Evolutionary conservation across 2,329 filamentous ascomycete genomes (phyloP).

Genomic region (Chrysoporthe puriensis): DNA sequence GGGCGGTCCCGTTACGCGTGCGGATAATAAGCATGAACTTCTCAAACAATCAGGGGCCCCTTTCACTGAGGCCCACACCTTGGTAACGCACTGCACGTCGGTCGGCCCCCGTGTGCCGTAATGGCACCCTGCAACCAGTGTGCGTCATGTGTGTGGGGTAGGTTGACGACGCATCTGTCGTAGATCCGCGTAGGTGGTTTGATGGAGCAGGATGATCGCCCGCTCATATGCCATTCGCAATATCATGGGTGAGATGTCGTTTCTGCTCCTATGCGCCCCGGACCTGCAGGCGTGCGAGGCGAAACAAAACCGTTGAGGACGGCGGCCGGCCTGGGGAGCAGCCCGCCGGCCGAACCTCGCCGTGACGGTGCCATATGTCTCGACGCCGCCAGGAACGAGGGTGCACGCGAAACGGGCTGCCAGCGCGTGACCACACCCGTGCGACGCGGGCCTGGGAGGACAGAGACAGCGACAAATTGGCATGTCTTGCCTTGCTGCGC

Average conservation of each 20-base stretch:
- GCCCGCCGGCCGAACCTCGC: background rate
- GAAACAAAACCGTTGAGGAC: slow-evolving; percentile 5
- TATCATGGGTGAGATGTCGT: slow-evolving; percentile 8
- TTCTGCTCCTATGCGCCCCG: background rate
- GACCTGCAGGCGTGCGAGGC: background rate
- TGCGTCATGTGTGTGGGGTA: slow-evolving; percentile 28
- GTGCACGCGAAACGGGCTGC: background rate
- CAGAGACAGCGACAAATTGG: background rate
- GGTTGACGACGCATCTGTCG: slow-evolving; percentile 26
- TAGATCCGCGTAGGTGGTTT: background rate
- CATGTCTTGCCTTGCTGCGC: background rate
- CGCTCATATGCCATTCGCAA: background rate
- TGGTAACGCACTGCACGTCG: slow-evolving; percentile 1
- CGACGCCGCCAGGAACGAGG: background rate
- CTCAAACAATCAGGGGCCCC: slow-evolving; percentile 1
- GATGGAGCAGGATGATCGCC: background rate
- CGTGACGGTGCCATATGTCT: background rate
- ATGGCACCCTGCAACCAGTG: slow-evolving; percentile 19
- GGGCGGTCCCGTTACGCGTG: too few relatives aligned
- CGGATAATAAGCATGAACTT: background rate
- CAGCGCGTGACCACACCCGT: background rate
- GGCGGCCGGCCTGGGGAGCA: background rate
- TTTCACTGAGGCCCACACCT: background rate
- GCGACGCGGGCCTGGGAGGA: background rate
- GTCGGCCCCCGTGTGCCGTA: slow-evolving; percentile 6